Base-by-base conservation (phyloP, 495 filamentous ascomycete genomes). In the Penicillium goetzii region DNA sequence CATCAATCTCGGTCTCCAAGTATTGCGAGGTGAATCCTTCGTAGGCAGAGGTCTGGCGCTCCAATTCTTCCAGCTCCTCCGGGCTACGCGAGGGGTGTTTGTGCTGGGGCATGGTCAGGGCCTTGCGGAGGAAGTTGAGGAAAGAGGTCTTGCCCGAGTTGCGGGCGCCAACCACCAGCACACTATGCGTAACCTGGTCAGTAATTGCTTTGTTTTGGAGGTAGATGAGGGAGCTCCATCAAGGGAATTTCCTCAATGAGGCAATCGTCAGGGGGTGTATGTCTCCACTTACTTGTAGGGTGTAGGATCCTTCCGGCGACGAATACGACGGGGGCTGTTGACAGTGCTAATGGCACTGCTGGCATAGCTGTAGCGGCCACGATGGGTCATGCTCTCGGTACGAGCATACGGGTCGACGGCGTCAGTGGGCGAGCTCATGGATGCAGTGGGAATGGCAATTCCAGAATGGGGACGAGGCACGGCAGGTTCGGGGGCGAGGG, bases 61-160 rank as follows among this genome's bases (percentile, higher is more conserved):
- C 68, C 10, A 73, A 64, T 34, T 78, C 76, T 45, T 89, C 83
- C 40, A 83, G 72, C 45, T 80, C 76, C 6, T 83, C 78, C 3
- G 85, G 81, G 61, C 79, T 74, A 60, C 87, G 84, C n/a, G 72
- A 75, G 26, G 80, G 80, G 59, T 81, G 80, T 76, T 94, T 94
- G 78, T 92, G 91, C 2, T 88, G 72, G 43, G 92, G 92, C 53
- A 93, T 81, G 40, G 89, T 88, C 51, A 99, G 83, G 1, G 94
- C 87, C 47, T 85, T 90, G 73, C 90, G 90, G 58, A 99, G 89
- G 77, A 98, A 98, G 68, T 97, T 91, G 76, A 99, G 89, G 80
- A 99, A 97, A 25, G 92, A 96, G 12, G 92, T 96, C 81, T 99
- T 99, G 71, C 95, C 95, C 17, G 90, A 93, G 71, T 90, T 92